Base-by-base conservation (phyloP, 2,329 filamentous ascomycete genomes). In the Aspergillus neotritici region DNA sequence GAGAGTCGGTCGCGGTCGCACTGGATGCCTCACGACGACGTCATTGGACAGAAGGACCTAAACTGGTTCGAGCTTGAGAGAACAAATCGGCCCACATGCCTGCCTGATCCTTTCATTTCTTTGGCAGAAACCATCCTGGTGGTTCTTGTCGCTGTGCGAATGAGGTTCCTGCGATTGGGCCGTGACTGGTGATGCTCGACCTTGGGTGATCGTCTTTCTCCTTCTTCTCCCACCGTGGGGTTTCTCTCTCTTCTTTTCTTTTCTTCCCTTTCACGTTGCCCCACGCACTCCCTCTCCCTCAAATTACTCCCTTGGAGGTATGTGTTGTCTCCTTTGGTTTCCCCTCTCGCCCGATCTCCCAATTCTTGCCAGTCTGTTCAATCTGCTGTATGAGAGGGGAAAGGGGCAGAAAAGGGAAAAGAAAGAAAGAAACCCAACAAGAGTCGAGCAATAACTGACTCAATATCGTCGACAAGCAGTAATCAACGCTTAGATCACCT, bases 21-120 rank as follows among this genome's bases (percentile, higher is more conserved):
- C 47, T 52, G 32, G 34, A 44, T 49, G 49, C 47, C 49, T 56
- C 55, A 61, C 51, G 31, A 49, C 50, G 54, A 64, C 60, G 61
- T 64, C 61, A 64, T 51, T 56, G 40, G 49, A 39, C 29, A 31
- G 31, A 32, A 40, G 34, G 15, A 8, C 30, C 48, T 55, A 54
- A 53, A 34, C 50, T 44, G 21, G 34, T 46, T 54, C 41, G 32
- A 46, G 50, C 21, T 25, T 8, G 21, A 25, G 21, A 25, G n/a
- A 25, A 17, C 34, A n/a, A 43, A 37, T 39, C 39, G 55, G 51
- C 41, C 58, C 57, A 60, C 57, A 51, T 54, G 49, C 48, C 47
- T 44, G 35, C 34, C 34, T 13, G 41, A 51, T 25, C 21, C 21
- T 44, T 51, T 48, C 44, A 35, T 29, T 21, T 40, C 43, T 47